Conservation (phyloP, 768 basidiomycete genomes). For the Coprinellus aureogranulatus region DNA sequence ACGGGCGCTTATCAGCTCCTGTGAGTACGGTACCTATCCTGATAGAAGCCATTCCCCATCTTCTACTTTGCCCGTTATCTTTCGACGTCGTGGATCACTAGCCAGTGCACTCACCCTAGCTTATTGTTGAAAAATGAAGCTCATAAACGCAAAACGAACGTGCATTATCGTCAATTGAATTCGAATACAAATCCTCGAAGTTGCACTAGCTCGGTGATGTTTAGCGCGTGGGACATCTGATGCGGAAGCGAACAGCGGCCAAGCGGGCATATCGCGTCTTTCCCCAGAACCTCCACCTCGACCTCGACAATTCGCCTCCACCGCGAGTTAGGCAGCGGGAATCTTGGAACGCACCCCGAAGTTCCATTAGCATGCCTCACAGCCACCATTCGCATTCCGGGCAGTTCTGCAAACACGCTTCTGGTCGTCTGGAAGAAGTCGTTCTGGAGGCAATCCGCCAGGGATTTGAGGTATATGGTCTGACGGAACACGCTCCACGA, state of each 20-base stretch:
- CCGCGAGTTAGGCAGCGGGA: neutral
- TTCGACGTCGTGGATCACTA: no score
- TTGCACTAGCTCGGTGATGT: no score
- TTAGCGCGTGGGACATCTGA: slow-evolving; percentile 4
- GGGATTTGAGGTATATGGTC: slow-evolving; percentile 78
- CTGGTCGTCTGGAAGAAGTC: slow-evolving; percentile 76
- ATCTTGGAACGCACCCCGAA: neutral
- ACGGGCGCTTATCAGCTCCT: no score
- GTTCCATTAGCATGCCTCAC: slow-evolving; percentile 41
- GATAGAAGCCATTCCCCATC: no score
- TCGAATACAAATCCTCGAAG: no score
- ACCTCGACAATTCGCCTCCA: neutral
- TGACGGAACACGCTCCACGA: slow-evolving; percentile 92
- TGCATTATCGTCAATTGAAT: no score
- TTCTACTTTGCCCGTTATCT: no score
- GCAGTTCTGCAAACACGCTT: slow-evolving; percentile 89
- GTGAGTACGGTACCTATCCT: no score
- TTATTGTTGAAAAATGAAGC: no score
- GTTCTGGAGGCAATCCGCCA: slow-evolving; percentile 76
- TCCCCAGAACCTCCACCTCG: neutral
- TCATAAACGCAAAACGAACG: no score
- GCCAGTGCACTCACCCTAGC: no score
- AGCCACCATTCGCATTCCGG: slow-evolving; percentile 93
- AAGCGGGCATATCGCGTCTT: neutral
- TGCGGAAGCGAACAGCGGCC: slow-evolving; percentile 3